phyloP scores from a whole-genome alignment of 352 stramenopile species.

The Globisporangium sylvaticum region DNA sequence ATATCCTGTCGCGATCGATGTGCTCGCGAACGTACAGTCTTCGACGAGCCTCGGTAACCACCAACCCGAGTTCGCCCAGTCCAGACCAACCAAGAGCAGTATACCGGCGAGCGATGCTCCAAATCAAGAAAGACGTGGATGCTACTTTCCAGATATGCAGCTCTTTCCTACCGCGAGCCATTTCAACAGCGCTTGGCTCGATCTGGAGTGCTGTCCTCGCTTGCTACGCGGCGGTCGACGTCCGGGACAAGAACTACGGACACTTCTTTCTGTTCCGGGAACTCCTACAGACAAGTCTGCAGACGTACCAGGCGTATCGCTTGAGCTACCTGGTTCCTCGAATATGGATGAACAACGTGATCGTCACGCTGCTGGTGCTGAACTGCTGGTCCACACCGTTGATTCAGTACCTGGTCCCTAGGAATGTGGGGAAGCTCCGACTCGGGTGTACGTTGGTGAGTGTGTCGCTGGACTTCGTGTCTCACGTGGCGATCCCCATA shows the following conservation, averaged over 20 bases:
- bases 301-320: conserved; percentile 27
- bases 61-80: neutral
- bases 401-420: neutral
- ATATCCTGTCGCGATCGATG: neutral
- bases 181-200: neutral
- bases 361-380: conserved; percentile 26
- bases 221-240: conserved; percentile 10
- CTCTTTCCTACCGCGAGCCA: neutral
- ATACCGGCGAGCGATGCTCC: neutral
- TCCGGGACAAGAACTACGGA: conserved; percentile 23
- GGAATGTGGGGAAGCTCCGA: neutral
- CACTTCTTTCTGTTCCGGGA: conserved; percentile 24
- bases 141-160: neutral
- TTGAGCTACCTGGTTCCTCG: conserved; percentile 27
- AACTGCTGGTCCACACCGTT: conserved; percentile 30
- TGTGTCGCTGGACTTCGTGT: neutral
- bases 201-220: neutral
- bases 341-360: conserved; percentile 33
- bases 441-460: neutral
- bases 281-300: conserved; percentile 21
- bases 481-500: neutral
- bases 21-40: neutral
- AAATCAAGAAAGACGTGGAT: neutral
- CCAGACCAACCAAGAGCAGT: neutral
- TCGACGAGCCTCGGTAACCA: neutral